Evolutionary conservation across 371 early-diverging fungal species (phyloP).

Genomic region (Syncephalastrum racemosum): DNA sequence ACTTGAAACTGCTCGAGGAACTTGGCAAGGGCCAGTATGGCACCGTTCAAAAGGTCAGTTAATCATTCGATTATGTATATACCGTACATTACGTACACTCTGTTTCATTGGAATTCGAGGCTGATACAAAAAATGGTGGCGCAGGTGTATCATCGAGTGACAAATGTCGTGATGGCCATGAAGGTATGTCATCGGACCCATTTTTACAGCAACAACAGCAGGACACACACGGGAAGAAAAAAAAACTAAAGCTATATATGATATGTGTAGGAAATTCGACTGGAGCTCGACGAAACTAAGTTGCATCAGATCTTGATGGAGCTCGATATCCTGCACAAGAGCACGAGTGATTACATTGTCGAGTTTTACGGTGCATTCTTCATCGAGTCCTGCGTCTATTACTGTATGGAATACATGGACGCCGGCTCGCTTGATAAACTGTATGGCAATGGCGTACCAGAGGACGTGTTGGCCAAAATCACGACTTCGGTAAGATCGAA

Average conservation of each 20-base stretch:
- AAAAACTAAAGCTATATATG: slow-evolving; percentile 15
- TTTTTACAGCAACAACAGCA: not conserved
- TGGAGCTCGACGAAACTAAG: slow-evolving; percentile 87
- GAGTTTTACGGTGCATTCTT: slow-evolving; percentile 98
- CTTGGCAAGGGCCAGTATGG: slow-evolving; percentile 94
- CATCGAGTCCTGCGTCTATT: slow-evolving; percentile 92
- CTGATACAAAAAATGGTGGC: not conserved
- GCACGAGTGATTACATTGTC: slow-evolving; percentile 85
- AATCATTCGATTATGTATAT: not conserved
- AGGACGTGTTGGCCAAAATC: slow-evolving; percentile 80
- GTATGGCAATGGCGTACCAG: slow-evolving; percentile 80
- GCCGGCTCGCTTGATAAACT: slow-evolving; percentile 89
- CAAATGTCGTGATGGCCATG: slow-evolving; percentile 92
- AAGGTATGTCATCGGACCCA: slow-evolving; percentile 49
- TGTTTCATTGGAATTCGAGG: not conserved
- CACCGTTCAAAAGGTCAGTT: slow-evolving; percentile 76
- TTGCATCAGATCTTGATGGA: slow-evolving; percentile 93
- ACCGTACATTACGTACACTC: not conserved
- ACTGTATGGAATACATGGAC: slow-evolving; percentile 96
- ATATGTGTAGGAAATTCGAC: slow-evolving; percentile 77
- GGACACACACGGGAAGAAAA: not conserved
- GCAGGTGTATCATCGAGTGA: slow-evolving; percentile 76
- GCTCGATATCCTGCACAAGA: slow-evolving; percentile 77
- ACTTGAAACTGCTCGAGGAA: slow-evolving; percentile 75
- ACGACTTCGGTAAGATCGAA: slow-evolving; percentile 62